These are phyloP conservation scores for Hirschioporus abietinus DNA, from an alignment of 768 basidiomycete genomes.

Conservation along the genomic window DNA sequence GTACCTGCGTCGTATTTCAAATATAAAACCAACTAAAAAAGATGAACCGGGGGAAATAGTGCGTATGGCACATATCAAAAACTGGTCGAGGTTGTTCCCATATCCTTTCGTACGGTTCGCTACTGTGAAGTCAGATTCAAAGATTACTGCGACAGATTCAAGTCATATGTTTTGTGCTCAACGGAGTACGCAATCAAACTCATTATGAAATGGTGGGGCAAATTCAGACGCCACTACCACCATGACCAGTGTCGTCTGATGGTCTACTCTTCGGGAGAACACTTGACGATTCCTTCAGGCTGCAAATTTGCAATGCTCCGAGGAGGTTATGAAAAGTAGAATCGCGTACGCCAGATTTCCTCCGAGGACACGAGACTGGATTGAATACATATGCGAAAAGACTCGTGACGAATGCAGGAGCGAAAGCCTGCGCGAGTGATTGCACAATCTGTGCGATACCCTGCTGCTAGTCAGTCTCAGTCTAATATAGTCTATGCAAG, in stretches of 20 bases:
- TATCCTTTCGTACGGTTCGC: too few relatives aligned
- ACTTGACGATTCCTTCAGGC: background rate
- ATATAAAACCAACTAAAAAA: too few relatives aligned
- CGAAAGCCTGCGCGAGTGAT: slow-evolving; percentile 9
- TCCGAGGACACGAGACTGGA: slow-evolving; percentile 11
- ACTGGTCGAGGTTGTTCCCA: too few relatives aligned
- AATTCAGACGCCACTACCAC: background rate
- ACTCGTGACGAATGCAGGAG: slow-evolving; percentile 14
- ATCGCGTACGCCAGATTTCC: slow-evolving; percentile 12
- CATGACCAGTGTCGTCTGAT: background rate
- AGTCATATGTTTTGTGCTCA: too few relatives aligned
- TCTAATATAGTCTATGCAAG: background rate
- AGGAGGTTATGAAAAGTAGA: background rate
- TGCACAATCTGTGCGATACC: background rate
- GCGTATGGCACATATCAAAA: too few relatives aligned
- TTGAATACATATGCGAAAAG: slow-evolving; percentile 15
- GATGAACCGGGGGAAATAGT: too few relatives aligned
- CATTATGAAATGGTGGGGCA: too few relatives aligned
- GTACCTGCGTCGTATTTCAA: too few relatives aligned
- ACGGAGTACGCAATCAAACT: too few relatives aligned
- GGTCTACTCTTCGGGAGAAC: background rate
- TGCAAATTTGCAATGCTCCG: background rate
- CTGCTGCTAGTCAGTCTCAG: background rate
- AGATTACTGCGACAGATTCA: too few relatives aligned
- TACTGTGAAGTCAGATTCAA: too few relatives aligned